Conservation (phyloP, 768 basidiomycete species). For the Phylloporus sp. region DNA sequence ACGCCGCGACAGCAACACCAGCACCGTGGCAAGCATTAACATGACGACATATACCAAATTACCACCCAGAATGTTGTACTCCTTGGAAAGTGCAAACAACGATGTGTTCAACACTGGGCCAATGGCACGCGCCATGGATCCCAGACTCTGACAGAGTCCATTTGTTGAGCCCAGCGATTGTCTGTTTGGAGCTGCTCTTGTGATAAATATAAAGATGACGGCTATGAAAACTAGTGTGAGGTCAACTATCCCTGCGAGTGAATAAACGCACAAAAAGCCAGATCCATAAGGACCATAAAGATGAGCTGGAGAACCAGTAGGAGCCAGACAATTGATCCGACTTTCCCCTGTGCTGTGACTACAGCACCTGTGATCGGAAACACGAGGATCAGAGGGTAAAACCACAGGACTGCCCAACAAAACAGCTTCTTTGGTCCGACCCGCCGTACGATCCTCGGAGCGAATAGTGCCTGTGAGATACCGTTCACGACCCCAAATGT, state of each 20-base stretch:
- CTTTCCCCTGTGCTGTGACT: constrained; percentile 29
- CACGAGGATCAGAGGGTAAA: constrained; percentile 34
- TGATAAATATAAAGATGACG: constrained; percentile 50
- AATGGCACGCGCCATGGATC: constrained; percentile 43
- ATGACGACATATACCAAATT: constrained; percentile 48
- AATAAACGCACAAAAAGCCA: constrained; percentile 37
- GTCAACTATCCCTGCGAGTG: neutral
- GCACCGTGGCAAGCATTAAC: constrained; percentile 22
- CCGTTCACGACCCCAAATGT: constrained; percentile 38
- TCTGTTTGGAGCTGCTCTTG: constrained; percentile 48
- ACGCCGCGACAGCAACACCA: constrained; percentile 16
- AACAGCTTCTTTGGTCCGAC: constrained; percentile 40
- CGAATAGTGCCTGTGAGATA: constrained; percentile 38
- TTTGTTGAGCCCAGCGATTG: constrained; percentile 54
- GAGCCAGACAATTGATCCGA: constrained; percentile 34
- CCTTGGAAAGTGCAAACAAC: constrained; percentile 47
- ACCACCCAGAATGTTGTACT: constrained; percentile 46
- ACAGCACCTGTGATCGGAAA: constrained; percentile 43
- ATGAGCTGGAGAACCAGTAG: constrained; percentile 31
- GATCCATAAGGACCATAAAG: constrained; percentile 33
- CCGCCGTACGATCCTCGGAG: constrained; percentile 34
- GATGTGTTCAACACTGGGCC: constrained; percentile 48
- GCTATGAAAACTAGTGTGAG: constrained; percentile 23
- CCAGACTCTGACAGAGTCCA: constrained; percentile 49
- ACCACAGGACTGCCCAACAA: constrained; percentile 33